A percentile compares a stretch with the other conserved stretches of the same genome.
These are phyloP conservation scores for Mucor ambiguus DNA, from an alignment of 371 early-diverging fungal genomes.

Conservation along the genomic window DNA sequence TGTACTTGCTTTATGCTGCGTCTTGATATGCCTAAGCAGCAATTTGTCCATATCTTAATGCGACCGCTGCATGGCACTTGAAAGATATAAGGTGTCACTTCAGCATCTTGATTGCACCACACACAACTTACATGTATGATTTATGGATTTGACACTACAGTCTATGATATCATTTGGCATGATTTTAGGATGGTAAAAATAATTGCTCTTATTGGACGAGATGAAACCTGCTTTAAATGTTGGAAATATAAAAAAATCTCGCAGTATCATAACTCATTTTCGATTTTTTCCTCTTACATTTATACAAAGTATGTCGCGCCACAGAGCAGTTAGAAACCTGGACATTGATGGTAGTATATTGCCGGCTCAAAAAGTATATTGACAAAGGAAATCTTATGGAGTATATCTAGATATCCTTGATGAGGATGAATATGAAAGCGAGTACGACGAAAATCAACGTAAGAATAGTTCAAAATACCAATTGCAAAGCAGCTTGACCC, in stretches of 20 bases:
- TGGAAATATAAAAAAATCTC: not conserved
- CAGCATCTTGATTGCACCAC: too few species aligned
- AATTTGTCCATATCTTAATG: too few species aligned
- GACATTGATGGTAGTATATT: constrained; percentile 62
- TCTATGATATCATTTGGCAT: not conserved
- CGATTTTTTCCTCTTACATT: not conserved
- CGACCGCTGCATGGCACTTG: too few species aligned
- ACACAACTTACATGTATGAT: not conserved
- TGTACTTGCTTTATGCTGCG: too few species aligned
- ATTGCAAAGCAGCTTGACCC: not conserved
- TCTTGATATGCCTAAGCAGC: too few species aligned
- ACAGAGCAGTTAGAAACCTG: constrained; percentile 72
- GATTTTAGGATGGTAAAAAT: not conserved
- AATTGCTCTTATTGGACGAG: not conserved
- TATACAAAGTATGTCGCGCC: constrained; percentile 68
- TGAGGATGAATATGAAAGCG: constrained; percentile 61
- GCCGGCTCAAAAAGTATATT: not conserved
- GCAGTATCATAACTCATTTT: constrained; percentile 6
- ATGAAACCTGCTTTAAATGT: not conserved
- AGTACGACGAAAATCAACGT: constrained; percentile 57
- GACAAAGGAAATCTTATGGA: not conserved
- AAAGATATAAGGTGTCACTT: too few species aligned
- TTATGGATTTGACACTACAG: not conserved
- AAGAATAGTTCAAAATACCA: not conserved
- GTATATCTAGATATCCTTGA: constrained; percentile 58